Evolutionary conservation across 1,139 yeast genomes (phyloP), one percentile per base, ranked within the genome.

Genomic region (Suhomyces atakaporum): DNA sequence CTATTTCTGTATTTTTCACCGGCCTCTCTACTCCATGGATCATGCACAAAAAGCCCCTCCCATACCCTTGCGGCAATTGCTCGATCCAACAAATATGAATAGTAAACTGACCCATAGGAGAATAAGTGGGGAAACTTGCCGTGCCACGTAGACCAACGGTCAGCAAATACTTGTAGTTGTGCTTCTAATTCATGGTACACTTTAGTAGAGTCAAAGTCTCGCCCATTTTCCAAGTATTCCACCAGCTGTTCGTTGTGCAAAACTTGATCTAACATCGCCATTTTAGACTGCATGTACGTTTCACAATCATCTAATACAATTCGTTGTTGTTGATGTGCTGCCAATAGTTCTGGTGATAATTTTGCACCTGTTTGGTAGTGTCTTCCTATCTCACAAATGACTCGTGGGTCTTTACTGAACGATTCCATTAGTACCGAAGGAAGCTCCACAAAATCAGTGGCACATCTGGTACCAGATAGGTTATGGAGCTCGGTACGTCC

Each of bases 401-500:
- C 96, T 25, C 90, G 65, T 4, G 84, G 80, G 52, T 88, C 94
- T 33, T 80, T 78, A 19, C 96, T 92, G 62, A 92, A 92, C 49
- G 81, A 83, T 56, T 92, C 99, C 96, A 90, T 92, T 35, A 92
- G 62, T 12, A 92, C 94, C 10, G 97, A 88, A 1, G 99, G 99
- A 31, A 92, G 66, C 59, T 92, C 98, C 21, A 94, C 98, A 64
- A 92, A 92, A 58, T 92, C 98, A 0, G 98, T 88, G 6, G 89
- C 86, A 55, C 97, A 92, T 43, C 99, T 72, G 0, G 98, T 92
- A 2, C 99, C 98, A 16, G 95, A 83, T 11, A 92, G 83, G 55
- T 90, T 94, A 56, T 94, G 98, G 33, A 92, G 66, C 31, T 81
- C 75, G 0, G 98, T 92, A 43, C 92, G 73, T 0, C 97, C 98